These are phyloP conservation scores for Exserohilum turcica DNA, from an alignment of 2,329 filamentous ascomycete genomes.

Conservation along the genomic window DNA sequence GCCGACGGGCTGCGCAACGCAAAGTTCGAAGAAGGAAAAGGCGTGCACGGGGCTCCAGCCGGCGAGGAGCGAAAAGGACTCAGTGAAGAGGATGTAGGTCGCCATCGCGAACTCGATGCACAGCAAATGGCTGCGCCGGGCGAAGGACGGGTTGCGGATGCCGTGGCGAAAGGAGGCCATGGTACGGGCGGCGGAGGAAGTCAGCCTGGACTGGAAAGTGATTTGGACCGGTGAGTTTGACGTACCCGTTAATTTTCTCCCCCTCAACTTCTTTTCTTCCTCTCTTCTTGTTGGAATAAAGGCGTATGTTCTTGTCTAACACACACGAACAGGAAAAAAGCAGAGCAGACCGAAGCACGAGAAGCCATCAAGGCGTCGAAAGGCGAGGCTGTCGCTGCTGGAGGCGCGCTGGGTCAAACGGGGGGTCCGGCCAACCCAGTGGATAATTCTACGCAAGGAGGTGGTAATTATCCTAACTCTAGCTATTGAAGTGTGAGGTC, in stretches of 20 bases:
- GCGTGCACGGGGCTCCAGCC: slow-evolving; percentile 51
- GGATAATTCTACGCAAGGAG: slow-evolving; percentile 18
- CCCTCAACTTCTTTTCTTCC: neutral
- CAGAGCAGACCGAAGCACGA: slow-evolving; percentile 52
- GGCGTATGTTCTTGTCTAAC: slow-evolving; percentile 8
- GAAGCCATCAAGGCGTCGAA: slow-evolving; percentile 50
- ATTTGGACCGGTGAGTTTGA: slow-evolving; percentile 53
- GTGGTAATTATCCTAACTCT: slow-evolving; percentile 32
- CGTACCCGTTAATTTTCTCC: too few species aligned
- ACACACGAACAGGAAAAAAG: slow-evolving; percentile 52
- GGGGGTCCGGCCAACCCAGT: slow-evolving; percentile 53
- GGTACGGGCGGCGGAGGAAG: slow-evolving; percentile 43
- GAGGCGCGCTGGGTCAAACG: slow-evolving; percentile 52
- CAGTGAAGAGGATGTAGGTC: slow-evolving; percentile 50
- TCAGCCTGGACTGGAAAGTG: slow-evolving; percentile 50
- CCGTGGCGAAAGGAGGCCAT: slow-evolving; percentile 45
- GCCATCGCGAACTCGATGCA: slow-evolving; percentile 53
- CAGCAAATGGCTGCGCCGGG: slow-evolving; percentile 56
- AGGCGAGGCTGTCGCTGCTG: slow-evolving; percentile 46
- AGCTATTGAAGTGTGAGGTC: slow-evolving; percentile 16
- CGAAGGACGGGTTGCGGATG: slow-evolving; percentile 52
- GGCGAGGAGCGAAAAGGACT: slow-evolving; percentile 52
- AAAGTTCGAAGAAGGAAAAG: slow-evolving; percentile 35
- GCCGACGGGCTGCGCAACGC: slow-evolving; percentile 48
- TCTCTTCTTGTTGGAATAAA: neutral